A percentile compares a stretch with the other conserved stretches of the same genome.
Conservation (phyloP, 345 rosid species). For the Gossypium stocksii region DNA sequence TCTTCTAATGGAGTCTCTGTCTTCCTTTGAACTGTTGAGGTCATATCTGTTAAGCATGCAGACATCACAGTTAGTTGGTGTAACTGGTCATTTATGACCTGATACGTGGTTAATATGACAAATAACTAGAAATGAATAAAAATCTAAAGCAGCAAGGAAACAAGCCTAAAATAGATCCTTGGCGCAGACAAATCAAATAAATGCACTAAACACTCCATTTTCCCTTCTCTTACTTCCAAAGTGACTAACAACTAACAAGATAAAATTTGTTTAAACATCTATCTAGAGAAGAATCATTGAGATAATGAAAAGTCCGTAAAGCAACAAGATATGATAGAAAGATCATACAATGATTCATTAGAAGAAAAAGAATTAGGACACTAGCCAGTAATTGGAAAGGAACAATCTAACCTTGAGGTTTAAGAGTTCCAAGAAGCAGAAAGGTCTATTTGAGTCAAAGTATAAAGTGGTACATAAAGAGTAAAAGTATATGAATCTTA, state of each 20-base stretch:
- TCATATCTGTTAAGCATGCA: conserved; percentile 45
- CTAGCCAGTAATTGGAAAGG: background rate
- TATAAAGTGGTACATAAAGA: background rate
- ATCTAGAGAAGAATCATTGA: background rate
- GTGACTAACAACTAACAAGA: background rate
- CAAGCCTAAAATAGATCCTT: background rate
- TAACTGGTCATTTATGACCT: background rate
- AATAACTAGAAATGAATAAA: background rate
- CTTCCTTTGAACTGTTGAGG: conserved; percentile 60
- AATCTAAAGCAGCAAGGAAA: background rate
- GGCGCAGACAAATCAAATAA: background rate
- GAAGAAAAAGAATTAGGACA: background rate
- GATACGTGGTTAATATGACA: background rate
- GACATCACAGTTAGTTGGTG: background rate
- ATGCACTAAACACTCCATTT: background rate
- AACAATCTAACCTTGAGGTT: conserved; percentile 5
- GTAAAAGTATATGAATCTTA: conserved; percentile 33
- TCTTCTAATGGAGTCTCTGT: conserved; percentile 44
- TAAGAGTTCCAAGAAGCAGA: background rate
- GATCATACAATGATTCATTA: background rate
- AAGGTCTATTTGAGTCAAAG: background rate
- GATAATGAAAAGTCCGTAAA: background rate
- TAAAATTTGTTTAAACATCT: background rate
- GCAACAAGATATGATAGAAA: background rate
- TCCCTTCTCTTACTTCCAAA: background rate